Percentiles rank a stretch among this genome's conserved stretches.
Evolutionary conservation across 352 stramenopile species (phyloP).

Genomic region (Hyaloperonospora arabidopsidis): DNA sequence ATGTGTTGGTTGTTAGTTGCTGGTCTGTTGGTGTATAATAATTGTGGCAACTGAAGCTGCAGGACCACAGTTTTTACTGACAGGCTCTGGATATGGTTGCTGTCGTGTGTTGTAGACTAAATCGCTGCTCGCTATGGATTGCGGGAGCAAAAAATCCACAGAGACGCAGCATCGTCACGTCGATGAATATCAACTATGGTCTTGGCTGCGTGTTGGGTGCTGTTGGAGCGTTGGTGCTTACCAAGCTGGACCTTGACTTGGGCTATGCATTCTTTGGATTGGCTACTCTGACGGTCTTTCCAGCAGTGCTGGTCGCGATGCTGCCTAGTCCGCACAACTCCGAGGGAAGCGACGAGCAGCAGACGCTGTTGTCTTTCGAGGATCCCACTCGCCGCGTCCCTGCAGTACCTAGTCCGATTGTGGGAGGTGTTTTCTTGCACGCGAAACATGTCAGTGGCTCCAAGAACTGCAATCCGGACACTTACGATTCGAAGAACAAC

Average conservation of each 20-base stretch:
- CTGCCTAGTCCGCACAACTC: conserved; percentile 35
- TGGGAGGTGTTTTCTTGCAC: conserved; percentile 76
- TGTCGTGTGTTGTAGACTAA: conserved; percentile 28
- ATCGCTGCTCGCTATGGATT: conserved; percentile 63
- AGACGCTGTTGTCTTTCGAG: conserved; percentile 59
- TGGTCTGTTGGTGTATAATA: too few species aligned
- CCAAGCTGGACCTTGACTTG: conserved; percentile 41
- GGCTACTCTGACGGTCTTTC: conserved; percentile 37
- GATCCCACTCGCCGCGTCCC: conserved; percentile 65
- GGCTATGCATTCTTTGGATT: conserved; percentile 54
- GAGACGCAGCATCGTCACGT: conserved; percentile 66
- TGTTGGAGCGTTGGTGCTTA: conserved; percentile 39
- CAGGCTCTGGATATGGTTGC: background rate
- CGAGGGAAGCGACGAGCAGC: conserved; percentile 48
- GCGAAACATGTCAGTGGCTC: conserved; percentile 62
- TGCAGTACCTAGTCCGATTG: conserved; percentile 72
- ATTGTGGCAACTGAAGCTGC: background rate
- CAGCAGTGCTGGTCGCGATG: conserved; percentile 33
- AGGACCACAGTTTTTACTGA: background rate
- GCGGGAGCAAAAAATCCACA: conserved; percentile 57
- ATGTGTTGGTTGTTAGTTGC: too few species aligned
- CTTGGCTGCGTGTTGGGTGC: conserved; percentile 54
- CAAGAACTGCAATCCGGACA: conserved; percentile 73
- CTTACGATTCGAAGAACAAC: conserved; percentile 77
- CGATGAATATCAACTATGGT: conserved; percentile 65